Base-by-base conservation (phyloP, 192 early-diverging fungal genomes). In the Backusella tuberculispora region DNA sequence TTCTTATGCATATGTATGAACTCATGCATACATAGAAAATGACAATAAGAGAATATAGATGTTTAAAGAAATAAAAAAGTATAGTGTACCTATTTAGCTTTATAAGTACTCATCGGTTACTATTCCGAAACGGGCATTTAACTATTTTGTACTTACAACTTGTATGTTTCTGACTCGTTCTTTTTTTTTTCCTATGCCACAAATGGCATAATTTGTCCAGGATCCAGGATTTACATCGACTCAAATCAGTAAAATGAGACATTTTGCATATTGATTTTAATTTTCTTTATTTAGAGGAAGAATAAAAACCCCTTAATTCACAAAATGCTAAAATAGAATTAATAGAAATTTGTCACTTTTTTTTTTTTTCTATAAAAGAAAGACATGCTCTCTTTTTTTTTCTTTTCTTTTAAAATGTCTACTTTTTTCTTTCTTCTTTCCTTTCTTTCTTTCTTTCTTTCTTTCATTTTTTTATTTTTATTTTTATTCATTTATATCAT, bases 241-340 rank as follows among this genome's bases (percentile, higher is more conserved):
- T 56, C 8, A 56, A 56, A 26, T 21, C 4, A 3, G 10, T 24
- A 60, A 53, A 53, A 53, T 60, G 8, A 60, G 9, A 24, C 21
- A 56, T 21, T 56, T 56, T 12, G 19, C 50, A 56, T 56, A 26
- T 60, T 60, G 24, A 60, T 60, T 60, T 26, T 60, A 24, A 60
- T 60, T 60, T 60, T 26, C n/a, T 9, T 19, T 5, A 56, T n/a
- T n/a, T n/a, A n/a, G 53, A 56, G 21, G 53, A 56, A 19, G 21
- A 56, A 56, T 56, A 24, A 13, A 17, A 56, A 60, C 53, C 53
- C 53, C 53, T 60, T 60, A 60, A 26, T 60, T 53, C 26, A 60
- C 21, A 24, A 60, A 60, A 50, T 1, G 17, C 48, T 19, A n/a
- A 50, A 50, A n/a, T n/a, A n/a, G n/a, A n/a, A n/a, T n/a, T n/a